Conservation (phyloP, 768 basidiomycete genomes). For the Multifurca ochricompacta region DNA sequence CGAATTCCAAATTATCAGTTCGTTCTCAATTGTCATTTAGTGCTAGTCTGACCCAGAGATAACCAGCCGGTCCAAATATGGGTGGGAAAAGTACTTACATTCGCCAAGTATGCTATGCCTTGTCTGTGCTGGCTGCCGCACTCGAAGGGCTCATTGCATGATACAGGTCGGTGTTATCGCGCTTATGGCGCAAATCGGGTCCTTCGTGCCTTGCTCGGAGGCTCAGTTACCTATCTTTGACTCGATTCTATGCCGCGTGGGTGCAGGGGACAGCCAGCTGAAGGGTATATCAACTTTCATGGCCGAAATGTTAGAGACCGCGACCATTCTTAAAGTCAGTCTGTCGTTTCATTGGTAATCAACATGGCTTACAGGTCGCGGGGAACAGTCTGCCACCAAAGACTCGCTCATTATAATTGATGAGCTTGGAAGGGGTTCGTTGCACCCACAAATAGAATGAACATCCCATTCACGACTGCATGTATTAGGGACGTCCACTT, state of each 20-base stretch:
- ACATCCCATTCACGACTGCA: background rate
- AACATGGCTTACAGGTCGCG: background rate
- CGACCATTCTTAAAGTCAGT: slow-evolving; percentile 80
- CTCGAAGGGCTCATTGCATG: background rate
- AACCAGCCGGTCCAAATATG: slow-evolving; percentile 91
- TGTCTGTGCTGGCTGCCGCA: background rate
- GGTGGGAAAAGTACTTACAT: slow-evolving; percentile 98
- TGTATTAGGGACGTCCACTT: slow-evolving; percentile 80
- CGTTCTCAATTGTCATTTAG: slow-evolving; percentile 21
- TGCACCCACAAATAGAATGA: background rate
- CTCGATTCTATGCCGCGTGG: slow-evolving; percentile 90
- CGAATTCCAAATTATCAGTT: slow-evolving; percentile 94
- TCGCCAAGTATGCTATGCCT: slow-evolving; percentile 55
- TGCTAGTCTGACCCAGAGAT: background rate
- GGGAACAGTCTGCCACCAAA: slow-evolving; percentile 70
- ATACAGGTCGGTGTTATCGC: slow-evolving; percentile 87
- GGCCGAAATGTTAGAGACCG: slow-evolving; percentile 99
- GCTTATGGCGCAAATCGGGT: slow-evolving; percentile 92
- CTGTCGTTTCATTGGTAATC: background rate
- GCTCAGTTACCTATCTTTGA: slow-evolving; percentile 91
- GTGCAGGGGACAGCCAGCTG: slow-evolving; percentile 94
- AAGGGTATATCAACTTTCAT: slow-evolving; percentile 99
- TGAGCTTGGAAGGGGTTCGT: slow-evolving; percentile 80
- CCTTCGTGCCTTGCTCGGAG: slow-evolving; percentile 87
- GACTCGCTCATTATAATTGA: slow-evolving; percentile 97